Evolutionary conservation across 768 basidiomycete species (phyloP).

Genomic region (Pulveroboletus sp.): DNA sequence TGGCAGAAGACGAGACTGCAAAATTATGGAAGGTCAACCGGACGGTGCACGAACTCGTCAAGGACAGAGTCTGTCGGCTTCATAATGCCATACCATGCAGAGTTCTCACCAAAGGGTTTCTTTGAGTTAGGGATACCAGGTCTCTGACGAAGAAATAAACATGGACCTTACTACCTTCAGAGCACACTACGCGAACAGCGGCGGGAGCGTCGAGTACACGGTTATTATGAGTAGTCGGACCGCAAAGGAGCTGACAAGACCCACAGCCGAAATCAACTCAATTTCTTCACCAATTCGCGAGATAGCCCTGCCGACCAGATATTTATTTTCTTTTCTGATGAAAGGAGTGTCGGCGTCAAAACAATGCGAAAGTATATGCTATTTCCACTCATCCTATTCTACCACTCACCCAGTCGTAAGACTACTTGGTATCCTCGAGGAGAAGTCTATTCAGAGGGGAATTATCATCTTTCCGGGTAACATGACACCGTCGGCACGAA

Average conservation of each 20-base stretch:
- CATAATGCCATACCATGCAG: constrained; percentile 3
- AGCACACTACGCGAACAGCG: constrained; percentile 60
- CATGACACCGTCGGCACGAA: constrained; percentile 96
- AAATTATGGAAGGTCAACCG: constrained; percentile 94
- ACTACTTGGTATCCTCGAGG: constrained; percentile 84
- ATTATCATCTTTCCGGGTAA: constrained; percentile 94
- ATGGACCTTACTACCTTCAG: constrained; percentile 83
- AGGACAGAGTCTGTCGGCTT: constrained; percentile 68
- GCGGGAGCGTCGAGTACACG: constrained; percentile 82
- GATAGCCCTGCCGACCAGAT: constrained; percentile 72
- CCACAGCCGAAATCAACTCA: constrained; percentile 76
- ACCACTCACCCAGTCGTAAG: constrained; percentile 38
- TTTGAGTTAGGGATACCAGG: constrained; percentile 73
- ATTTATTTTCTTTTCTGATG: constrained; percentile 94
- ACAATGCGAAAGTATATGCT: constrained; percentile 88
- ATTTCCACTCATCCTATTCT: background rate
- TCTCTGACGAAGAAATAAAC: constrained; percentile 90
- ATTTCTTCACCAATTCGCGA: constrained; percentile 80
- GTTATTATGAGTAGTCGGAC: background rate
- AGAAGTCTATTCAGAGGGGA: constrained; percentile 83
- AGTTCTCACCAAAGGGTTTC: constrained; percentile 16
- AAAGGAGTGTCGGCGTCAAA: constrained; percentile 92
- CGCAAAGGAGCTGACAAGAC: constrained; percentile 6
- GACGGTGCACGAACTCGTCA: constrained; percentile 94
- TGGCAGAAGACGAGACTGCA: constrained; percentile 80